A percentile compares a stretch with the other conserved stretches of the same genome.
Conservation (phyloP, 129 eudicot species). For the Flaveria sonorensis region DNA sequence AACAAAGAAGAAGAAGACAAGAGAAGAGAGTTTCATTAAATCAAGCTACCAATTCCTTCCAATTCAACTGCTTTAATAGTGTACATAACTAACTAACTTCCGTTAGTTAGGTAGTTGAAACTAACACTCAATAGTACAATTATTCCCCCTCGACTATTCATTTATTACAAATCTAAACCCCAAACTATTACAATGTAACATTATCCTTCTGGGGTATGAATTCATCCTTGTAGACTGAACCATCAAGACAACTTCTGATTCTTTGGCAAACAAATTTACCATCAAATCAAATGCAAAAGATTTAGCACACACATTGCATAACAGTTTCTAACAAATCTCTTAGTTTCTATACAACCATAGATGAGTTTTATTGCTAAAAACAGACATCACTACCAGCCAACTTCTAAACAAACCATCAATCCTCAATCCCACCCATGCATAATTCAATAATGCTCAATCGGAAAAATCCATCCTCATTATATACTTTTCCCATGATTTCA, state of each 20-base stretch:
- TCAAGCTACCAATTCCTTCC: too few species aligned
- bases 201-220: too few species aligned
- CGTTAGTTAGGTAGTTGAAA: too few species aligned
- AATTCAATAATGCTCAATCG: background rate
- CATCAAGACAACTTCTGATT: background rate
- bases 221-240: too few species aligned
- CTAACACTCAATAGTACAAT: too few species aligned
- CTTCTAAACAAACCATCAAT: background rate
- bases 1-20: too few species aligned
- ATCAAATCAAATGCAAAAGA: background rate
- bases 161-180: too few species aligned
- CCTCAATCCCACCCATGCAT: background rate
- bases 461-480: background rate
- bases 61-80: too few species aligned
- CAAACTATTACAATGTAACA: too few species aligned
- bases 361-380: background rate
- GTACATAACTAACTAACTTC: too few species aligned
- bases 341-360: background rate
- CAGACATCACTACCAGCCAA: background rate
- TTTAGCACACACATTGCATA: background rate
- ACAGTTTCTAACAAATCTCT: background rate
- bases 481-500: slow-evolving; percentile 13
- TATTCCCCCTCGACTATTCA: too few species aligned
- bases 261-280: background rate
- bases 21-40: too few species aligned